Evolutionary conservation across 2,329 filamentous ascomycete genomes (phyloP).

Genomic region (Fusarium longipes): DNA sequence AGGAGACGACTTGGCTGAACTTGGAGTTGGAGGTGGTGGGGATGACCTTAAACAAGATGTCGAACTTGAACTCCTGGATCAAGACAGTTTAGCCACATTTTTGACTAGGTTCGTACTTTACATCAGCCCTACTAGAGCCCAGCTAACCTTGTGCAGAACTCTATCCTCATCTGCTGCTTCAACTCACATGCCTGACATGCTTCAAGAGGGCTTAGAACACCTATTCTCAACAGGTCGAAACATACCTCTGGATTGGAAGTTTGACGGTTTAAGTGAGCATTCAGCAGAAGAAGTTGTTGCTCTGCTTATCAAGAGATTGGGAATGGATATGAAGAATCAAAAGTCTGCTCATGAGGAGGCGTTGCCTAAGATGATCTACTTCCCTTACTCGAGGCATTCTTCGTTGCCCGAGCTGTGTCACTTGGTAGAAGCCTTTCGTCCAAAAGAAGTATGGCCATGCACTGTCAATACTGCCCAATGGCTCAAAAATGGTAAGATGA

Average conservation of each 20-base stretch:
- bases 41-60: conserved; percentile 77
- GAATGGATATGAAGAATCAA: not conserved
- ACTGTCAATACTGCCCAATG: conserved; percentile 75
- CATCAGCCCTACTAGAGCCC: accelerated
- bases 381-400: conserved; percentile 91
- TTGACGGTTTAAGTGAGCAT: conserved; percentile 25
- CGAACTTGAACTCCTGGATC: conserved; percentile 70
- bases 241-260: conserved; percentile 43
- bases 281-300: conserved; percentile 24
- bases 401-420: conserved; percentile 83
- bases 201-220: conserved; percentile 31
- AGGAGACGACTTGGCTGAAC: conserved; percentile 74
- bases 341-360: not conserved
- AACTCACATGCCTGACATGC: conserved; percentile 2
- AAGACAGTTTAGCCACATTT: conserved; percentile 65
- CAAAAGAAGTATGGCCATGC: conserved; percentile 84
- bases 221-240: conserved; percentile 41
- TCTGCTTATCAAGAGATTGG: conserved; percentile 28
- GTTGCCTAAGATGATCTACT: conserved; percentile 63
- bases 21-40: conserved; percentile 82
- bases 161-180: conserved; percentile 18
- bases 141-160: conserved; percentile 35
- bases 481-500: conserved; percentile 60
- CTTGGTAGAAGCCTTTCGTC: conserved; percentile 74
- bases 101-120: conserved; percentile 51